These are phyloP conservation scores for Ambrosiella beaveri DNA, from an alignment of 2,329 filamentous ascomycete genomes.

Conservation along the genomic window DNA sequence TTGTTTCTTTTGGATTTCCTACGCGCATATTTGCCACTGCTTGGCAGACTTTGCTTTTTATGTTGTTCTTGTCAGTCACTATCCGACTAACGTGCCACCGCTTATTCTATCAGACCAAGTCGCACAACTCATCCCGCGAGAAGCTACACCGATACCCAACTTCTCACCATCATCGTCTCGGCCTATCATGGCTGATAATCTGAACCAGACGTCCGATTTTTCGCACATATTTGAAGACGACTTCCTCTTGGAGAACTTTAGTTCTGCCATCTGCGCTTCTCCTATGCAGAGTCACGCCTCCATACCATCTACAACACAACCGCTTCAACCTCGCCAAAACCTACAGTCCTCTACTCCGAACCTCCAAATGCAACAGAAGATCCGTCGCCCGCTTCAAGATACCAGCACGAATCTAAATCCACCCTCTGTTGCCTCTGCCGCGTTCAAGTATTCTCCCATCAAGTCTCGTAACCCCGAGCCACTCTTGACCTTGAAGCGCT, in stretches of 20 bases:
- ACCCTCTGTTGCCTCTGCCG: not conserved
- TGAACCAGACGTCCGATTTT: conserved; percentile 17
- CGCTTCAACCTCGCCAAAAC: not conserved
- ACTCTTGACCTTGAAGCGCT: conserved; percentile 1
- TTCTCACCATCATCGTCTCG: not conserved
- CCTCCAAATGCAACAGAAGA: not conserved
- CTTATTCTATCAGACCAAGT: conserved; percentile 5
- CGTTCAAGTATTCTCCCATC: conserved; percentile 2
- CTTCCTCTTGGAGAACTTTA: conserved; percentile 23
- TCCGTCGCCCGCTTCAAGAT: conserved; percentile 9
- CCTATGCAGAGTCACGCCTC: conserved; percentile 38
- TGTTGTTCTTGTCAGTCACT: not conserved
- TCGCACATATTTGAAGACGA: conserved; percentile 37
- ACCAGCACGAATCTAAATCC: conserved; percentile 11
- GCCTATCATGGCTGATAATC: conserved; percentile 7
- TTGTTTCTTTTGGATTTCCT: not conserved
- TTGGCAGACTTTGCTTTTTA: not conserved
- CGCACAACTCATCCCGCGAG: conserved; percentile 1
- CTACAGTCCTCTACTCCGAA: not conserved
- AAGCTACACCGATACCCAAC: not conserved
- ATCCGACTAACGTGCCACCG: conserved; percentile 8
- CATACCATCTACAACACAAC: conserved; percentile 29
- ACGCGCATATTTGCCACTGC: not conserved
- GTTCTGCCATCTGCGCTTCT: conserved; percentile 16
- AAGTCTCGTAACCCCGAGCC: conserved; percentile 7